These are phyloP conservation scores for Phytophthora fragariae DNA, from an alignment of 352 stramenopile species.

Conservation along the genomic window DNA sequence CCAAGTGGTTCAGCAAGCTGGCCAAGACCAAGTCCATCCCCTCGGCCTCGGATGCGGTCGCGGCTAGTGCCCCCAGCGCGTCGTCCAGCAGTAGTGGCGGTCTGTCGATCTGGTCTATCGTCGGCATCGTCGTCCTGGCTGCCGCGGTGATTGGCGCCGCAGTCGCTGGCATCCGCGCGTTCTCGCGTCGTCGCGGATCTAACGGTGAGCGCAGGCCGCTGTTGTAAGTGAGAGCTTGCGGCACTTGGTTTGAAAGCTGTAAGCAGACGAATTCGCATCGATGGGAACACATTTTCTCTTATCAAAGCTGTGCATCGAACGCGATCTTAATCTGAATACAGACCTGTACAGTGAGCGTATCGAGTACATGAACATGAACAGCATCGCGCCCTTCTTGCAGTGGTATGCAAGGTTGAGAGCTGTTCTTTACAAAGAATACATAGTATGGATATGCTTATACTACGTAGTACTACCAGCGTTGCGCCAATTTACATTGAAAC, in stretches of 20 bases:
- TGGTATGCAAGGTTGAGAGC: too few relatives aligned
- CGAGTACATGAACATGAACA: too few relatives aligned
- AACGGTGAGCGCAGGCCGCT: slow-evolving; percentile 23
- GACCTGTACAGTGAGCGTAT: too few relatives aligned
- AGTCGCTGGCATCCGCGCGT: slow-evolving; percentile 26
- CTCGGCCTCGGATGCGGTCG: slow-evolving; percentile 15
- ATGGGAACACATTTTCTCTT: too few relatives aligned
- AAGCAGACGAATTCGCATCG: too few relatives aligned
- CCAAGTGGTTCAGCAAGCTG: slow-evolving; percentile 46
- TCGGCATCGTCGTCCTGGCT: slow-evolving; percentile 27
- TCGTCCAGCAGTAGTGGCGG: slow-evolving; percentile 25
- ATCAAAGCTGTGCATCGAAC: too few relatives aligned
- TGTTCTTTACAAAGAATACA: not conserved
- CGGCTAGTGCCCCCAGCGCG: slow-evolving; percentile 22
- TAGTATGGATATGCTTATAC: slow-evolving; percentile 3
- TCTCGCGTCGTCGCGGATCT: slow-evolving; percentile 16
- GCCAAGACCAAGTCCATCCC: slow-evolving; percentile 42
- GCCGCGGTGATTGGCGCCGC: slow-evolving; percentile 28
- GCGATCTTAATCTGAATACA: not conserved
- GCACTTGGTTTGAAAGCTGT: too few relatives aligned
- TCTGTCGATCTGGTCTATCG: slow-evolving; percentile 32
- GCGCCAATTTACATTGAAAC: too few relatives aligned
- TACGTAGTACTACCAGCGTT: too few relatives aligned
- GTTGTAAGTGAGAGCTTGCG: slow-evolving; percentile 7
- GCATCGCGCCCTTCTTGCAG: too few relatives aligned